A percentile compares a stretch with the other conserved stretches of the same genome.
These are phyloP conservation scores for Picea mariana DNA, from an alignment of 83 land plant species.

Conservation along the genomic window DNA sequence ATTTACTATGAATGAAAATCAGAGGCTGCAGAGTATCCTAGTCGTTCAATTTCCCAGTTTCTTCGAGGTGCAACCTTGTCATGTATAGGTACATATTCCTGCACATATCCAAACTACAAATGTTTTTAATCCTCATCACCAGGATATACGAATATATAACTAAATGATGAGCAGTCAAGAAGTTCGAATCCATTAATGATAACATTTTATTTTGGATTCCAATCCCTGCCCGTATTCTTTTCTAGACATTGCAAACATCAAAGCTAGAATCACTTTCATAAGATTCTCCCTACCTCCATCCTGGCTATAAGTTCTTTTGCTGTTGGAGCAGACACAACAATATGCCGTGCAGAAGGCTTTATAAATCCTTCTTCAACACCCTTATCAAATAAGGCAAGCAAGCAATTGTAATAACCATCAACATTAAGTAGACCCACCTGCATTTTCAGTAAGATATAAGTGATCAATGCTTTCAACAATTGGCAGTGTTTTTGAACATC, in stretches of 20 bases:
- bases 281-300: constrained; percentile 40
- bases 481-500: no score
- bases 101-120: no score
- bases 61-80: constrained; percentile 45
- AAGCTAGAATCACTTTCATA: neutral
- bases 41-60: no score
- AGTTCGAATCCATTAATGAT: no score
- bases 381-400: constrained; percentile 60
- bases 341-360: constrained; percentile 48
- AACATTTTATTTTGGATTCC: no score
- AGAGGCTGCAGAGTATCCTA: no score
- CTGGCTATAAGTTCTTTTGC: constrained; percentile 48
- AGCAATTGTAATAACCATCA: constrained; percentile 62
- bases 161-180: no score
- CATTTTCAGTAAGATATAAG: neutral
- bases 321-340: constrained; percentile 53
- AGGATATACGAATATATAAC: no score
- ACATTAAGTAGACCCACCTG: constrained; percentile 74
- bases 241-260: neutral
- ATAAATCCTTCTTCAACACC: constrained; percentile 83
- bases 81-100: constrained; percentile 23
- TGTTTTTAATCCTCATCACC: no score
- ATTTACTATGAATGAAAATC: no score
- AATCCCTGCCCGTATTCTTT: no score
- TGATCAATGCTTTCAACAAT: no score